Base-by-base conservation (phyloP, 2,329 filamentous ascomycete species). In the Coniochaeta sp. region DNA sequence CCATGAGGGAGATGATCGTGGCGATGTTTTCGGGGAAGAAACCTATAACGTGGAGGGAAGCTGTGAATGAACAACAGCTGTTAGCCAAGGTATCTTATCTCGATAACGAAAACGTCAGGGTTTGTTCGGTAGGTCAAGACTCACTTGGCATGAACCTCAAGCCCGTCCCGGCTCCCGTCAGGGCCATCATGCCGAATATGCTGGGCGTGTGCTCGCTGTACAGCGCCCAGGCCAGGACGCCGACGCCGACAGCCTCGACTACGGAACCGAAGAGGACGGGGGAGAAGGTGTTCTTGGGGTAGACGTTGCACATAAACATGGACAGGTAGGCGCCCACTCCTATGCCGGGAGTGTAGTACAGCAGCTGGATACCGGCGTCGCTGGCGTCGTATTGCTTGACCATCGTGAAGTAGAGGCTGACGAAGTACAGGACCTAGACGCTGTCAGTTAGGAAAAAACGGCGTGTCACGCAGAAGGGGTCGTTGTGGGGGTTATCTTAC, bases 401-500 rank as follows among this genome's bases (percentile, higher is more conserved):
- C 14, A 85, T 67, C 2, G 79, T 78, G 62, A 87, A 87, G 64
- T 86, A 88, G 16, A 87, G 75, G 14, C 79, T 81, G 57, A 85
- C 79, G 58, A 87, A 88, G 63, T 87, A 88, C 56, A 87, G 38
- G 4, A 42, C 38, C 38, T 42, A 13, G 12, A 18, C n/a, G n/a
- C n/a, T n/a, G 79, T 31, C 26, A 18, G 38, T 53, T 32, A 12
- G 76, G 70, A 61, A 76, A 56, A 74, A 64, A 0, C 67, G 60
- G 60, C 45, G 35, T 26, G 16, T 28, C 26, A 9, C 7, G 40
- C 6, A 3, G 13, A 24, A 20, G 3, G 28, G 16, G 14, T n/a
- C 9, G 1, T n/a, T 9, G 6, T 7, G 2, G 20, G 52, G 67
- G n/a, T n/a, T n/a, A n/a, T n/a, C 20, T 64, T 53, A 75, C 69